Evolutionary conservation across 83 land plant genomes (phyloP), one percentile per base, ranked within the genome.

Genomic region (Picea abies): DNA sequence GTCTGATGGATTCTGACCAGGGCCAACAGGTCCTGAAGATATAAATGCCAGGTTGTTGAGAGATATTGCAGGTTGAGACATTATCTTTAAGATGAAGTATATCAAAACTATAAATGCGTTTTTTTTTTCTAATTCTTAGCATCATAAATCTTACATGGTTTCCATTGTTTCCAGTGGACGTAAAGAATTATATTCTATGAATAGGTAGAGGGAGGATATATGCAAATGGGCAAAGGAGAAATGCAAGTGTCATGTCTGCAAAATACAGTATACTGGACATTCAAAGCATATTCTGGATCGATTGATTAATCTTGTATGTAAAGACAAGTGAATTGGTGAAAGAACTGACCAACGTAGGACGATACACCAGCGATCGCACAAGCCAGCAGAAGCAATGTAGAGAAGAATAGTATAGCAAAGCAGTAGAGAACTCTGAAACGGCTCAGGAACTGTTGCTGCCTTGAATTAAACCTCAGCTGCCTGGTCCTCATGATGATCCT

Each of bases 261-360:
- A 41, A 44, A 73, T 44, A 35, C 60, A 73, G 16, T 73, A 17
- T 47, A 73, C 77, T 73, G 25, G 39, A 20, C 16, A 41, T n/a
- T 73, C 78, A 73, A 44, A 12, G 44, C 35, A 35, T 70, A 20
- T 0, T 52, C 58, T 52, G 58, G 47, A 73, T 9, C 14, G 22
- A 49, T 20, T 75, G 58, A 20, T 71, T 3, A 39, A 17, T 75
- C 26, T 10, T 75, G 26, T 75, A 44, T 56, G 49, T 75, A 5
- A 47, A 17, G 6, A 44, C 23, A 75, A 14, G 29, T 15, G 37
- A 71, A 71, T 39, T 44, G 41, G 60, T 75, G 16, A 75, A 22
- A 37, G 8, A 75, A 75, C 78, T 75, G 58, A 75, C 78, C 78
- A 75, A 75, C 20, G 78, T 20, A 75, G 41, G 78, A 75, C 44